Percentiles rank a stretch among this genome's conserved stretches.
Evolutionary conservation across 2,329 filamentous ascomycete genomes (phyloP).

Genomic region (Talaromyces sp.): DNA sequence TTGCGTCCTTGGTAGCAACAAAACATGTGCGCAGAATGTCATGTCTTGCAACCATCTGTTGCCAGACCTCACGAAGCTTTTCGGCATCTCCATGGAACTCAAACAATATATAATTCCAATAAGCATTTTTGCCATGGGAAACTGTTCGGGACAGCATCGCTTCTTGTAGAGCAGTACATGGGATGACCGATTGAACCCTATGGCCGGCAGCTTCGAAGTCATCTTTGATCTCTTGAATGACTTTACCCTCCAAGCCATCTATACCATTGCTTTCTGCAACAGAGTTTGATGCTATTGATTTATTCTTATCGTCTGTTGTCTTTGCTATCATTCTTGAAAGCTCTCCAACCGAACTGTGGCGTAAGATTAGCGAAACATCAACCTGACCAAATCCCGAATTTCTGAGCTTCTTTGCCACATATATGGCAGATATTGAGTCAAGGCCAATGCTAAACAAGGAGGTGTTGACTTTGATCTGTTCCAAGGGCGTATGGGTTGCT

Average conservation of each 20-base stretch:
- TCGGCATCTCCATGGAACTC: conserved; percentile 53
- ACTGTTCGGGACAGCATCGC: conserved; percentile 70
- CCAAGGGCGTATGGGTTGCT: conserved; percentile 47
- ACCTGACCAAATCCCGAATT: conserved; percentile 49
- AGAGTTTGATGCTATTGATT: not conserved
- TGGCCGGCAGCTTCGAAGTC: conserved; percentile 34
- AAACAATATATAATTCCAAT: conserved; percentile 72
- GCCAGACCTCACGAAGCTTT: conserved; percentile 62
- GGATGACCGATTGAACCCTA: conserved; percentile 60
- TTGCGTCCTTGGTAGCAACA: conserved; percentile 59
- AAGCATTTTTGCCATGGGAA: conserved; percentile 52
- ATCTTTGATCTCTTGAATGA: conserved; percentile 33
- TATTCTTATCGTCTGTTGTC: not conserved
- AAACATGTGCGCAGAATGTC: conserved; percentile 78
- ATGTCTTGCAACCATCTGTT: conserved; percentile 62
- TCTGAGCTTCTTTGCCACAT: conserved; percentile 60
- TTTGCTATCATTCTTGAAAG: conserved; percentile 46
- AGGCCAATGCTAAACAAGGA: conserved; percentile 77
- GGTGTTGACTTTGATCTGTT: conserved; percentile 60
- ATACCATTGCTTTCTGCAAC: conserved; percentile 9
- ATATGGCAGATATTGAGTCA: conserved; percentile 80
- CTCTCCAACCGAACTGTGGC: conserved; percentile 63
- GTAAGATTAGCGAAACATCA: conserved; percentile 69
- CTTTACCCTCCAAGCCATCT: conserved; percentile 26
- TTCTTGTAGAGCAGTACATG: conserved; percentile 85